These are phyloP conservation scores for Ballota nigra DNA, from an alignment of 257 asterid species.

Conservation along the genomic window DNA sequence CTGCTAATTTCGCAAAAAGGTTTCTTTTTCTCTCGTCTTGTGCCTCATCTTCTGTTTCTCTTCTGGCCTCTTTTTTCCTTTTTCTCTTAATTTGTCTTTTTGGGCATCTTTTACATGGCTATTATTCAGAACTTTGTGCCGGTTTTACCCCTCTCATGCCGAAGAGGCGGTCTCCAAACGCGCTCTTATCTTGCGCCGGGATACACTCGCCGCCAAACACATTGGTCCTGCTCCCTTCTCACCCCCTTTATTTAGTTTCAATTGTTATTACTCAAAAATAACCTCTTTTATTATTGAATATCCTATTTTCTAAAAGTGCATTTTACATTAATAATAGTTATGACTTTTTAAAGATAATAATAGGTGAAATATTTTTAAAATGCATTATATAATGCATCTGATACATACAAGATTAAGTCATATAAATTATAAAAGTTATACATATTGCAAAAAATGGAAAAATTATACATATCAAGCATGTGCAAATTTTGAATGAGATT, in stretches of 20 bases:
- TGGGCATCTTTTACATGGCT: constrained; percentile 20
- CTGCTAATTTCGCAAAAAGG: constrained; percentile 21
- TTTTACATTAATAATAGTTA: too few species aligned
- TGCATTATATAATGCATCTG: too few species aligned
- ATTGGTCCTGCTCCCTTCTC: background rate
- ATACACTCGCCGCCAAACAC: constrained; percentile 46
- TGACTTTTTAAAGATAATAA: too few species aligned
- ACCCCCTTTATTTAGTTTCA: background rate
- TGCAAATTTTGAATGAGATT: too few species aligned
- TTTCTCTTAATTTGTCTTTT: background rate
- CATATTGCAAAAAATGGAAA: too few species aligned
- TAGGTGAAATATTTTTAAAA: too few species aligned
- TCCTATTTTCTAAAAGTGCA: too few species aligned
- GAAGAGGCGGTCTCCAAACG: constrained; percentile 30
- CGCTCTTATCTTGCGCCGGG: constrained; percentile 39
- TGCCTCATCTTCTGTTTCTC: background rate
- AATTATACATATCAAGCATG: too few species aligned
- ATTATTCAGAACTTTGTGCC: constrained; percentile 14
- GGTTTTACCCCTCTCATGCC: background rate
- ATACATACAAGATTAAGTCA: too few species aligned
- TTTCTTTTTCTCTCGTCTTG: background rate
- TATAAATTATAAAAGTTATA: too few species aligned
- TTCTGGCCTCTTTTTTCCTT: background rate
- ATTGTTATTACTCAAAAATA: too few species aligned
- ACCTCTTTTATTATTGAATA: too few species aligned